A percentile compares a stretch with the other conserved stretches of the same genome.
phyloP scores from a whole-genome alignment of 768 basidiomycete genomes.

The Suillus spraguei region DNA sequence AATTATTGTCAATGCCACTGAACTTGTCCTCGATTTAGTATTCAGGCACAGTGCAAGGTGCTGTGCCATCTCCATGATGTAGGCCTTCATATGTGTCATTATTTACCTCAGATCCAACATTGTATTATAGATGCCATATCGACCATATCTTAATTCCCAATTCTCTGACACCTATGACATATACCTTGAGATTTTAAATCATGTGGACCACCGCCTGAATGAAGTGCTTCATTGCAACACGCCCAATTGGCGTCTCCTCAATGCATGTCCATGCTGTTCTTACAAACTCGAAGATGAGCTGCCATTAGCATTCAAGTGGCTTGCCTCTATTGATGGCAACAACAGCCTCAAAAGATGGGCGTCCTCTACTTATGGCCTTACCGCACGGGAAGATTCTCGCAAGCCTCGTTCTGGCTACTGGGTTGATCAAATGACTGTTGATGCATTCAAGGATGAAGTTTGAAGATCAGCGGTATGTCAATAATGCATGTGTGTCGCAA shows the following conservation, averaged over 20 bases:
- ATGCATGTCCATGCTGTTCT: slow-evolving; percentile 14
- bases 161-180: slow-evolving; percentile 11
- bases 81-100: background rate
- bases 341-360: too few relatives aligned
- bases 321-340: slow-evolving; percentile 10
- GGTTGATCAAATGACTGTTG: background rate
- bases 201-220: slow-evolving; percentile 7
- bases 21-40: too few relatives aligned
- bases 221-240: background rate
- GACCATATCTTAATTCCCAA: background rate
- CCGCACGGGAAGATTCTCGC: background rate
- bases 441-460: slow-evolving; percentile 4
- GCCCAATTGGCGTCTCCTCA: slow-evolving; percentile 16
- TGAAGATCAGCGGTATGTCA: background rate
- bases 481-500: background rate
- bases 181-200: slow-evolving; percentile 13
- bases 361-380: background rate
- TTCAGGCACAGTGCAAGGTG: too few relatives aligned
- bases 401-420: slow-evolving; percentile 1
- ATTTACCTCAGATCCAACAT: background rate
- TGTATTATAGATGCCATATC: slow-evolving; percentile 4
- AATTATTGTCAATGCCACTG: too few relatives aligned
- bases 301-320: background rate
- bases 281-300: slow-evolving; percentile 11
- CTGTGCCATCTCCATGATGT: too few relatives aligned